Conservation (phyloP, 1,139 yeast genomes). For the Blastobotrys elegans region DNA sequence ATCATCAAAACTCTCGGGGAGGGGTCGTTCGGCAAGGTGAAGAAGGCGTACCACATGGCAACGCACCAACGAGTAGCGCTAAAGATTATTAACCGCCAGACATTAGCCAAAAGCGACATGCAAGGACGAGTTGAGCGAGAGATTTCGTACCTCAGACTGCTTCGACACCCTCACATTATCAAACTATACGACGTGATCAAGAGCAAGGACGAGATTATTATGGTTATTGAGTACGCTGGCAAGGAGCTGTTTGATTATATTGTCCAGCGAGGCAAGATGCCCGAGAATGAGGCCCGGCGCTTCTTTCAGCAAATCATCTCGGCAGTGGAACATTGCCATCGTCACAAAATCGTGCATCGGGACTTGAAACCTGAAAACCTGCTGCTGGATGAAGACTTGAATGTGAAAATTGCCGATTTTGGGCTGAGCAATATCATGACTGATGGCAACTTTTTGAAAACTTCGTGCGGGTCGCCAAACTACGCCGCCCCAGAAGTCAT, state of each 20-base stretch:
- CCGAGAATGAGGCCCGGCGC: conserved; percentile 88
- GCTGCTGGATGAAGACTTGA: conserved; percentile 80
- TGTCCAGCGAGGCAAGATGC: conserved; percentile 92
- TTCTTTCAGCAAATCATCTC: conserved; percentile 97
- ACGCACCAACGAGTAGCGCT: conserved; percentile 94
- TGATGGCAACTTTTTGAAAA: conserved; percentile 92
- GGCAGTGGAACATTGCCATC: conserved; percentile 96
- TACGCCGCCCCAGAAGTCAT: conserved; percentile 99
- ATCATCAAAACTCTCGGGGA: conserved; percentile 93
- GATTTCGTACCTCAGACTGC: conserved; percentile 78
- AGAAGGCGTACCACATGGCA: conserved; percentile 83
- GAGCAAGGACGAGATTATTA: conserved; percentile 90
- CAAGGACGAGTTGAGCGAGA: conserved; percentile 96
- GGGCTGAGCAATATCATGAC: conserved; percentile 97
- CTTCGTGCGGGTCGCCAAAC: conserved; percentile 96
- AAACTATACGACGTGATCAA: conserved; percentile 94
- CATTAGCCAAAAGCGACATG: conserved; percentile 94
- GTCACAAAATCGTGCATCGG: conserved; percentile 95
- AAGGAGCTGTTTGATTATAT: conserved; percentile 94
- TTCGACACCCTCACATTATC: conserved; percentile 96
- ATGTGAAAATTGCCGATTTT: conserved; percentile 95
- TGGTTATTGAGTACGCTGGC: conserved; percentile 97
- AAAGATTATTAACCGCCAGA: conserved; percentile 89
- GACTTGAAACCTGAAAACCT: conserved; percentile 95
- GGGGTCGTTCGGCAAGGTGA: conserved; percentile 97